These are phyloP conservation scores for Diaporthe aspalathi DNA, from an alignment of 2,329 filamentous ascomycete species.

Conservation along the genomic window DNA sequence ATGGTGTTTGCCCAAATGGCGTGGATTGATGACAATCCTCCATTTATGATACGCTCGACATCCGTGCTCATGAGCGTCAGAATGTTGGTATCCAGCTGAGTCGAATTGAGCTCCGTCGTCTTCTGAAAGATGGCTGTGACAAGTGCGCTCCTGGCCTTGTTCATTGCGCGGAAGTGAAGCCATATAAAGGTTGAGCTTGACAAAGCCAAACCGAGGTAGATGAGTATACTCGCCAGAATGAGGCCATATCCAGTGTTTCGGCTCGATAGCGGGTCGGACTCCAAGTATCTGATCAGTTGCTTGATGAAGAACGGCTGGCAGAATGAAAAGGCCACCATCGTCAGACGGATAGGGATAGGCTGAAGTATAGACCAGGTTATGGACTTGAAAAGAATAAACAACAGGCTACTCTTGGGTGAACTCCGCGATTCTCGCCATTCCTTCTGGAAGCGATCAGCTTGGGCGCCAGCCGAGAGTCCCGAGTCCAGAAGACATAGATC, in stretches of 20 bases:
- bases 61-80: conserved; percentile 45
- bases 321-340: conserved; percentile 53
- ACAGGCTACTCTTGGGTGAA: conserved; percentile 40
- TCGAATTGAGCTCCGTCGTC: conserved; percentile 44
- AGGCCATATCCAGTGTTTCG: conserved; percentile 47
- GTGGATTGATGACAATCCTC: conserved; percentile 30
- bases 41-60: conserved; percentile 42
- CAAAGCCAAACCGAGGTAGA: conserved; percentile 50
- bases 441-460: conserved; percentile 16
- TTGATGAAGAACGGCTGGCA: conserved; percentile 58
- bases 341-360: conserved; percentile 51
- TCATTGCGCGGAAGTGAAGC: conserved; percentile 42
- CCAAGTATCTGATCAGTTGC: conserved; percentile 49
- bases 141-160: conserved; percentile 45
- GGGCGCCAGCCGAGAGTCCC: conserved; percentile 41
- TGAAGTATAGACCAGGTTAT: conserved; percentile 42
- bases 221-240: conserved; percentile 47
- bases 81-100: conserved; percentile 30
- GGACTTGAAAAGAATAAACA: conserved; percentile 45
- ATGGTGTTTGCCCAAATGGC: conserved; percentile 41
- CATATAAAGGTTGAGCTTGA: conserved; percentile 49
- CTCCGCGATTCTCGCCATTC: background rate
- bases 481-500: conserved; percentile 40
- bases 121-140: conserved; percentile 49
- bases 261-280: conserved; percentile 39